These are phyloP conservation scores for Brassica rapa DNA, from an alignment of 345 rosid species.

Conservation along the genomic window DNA sequence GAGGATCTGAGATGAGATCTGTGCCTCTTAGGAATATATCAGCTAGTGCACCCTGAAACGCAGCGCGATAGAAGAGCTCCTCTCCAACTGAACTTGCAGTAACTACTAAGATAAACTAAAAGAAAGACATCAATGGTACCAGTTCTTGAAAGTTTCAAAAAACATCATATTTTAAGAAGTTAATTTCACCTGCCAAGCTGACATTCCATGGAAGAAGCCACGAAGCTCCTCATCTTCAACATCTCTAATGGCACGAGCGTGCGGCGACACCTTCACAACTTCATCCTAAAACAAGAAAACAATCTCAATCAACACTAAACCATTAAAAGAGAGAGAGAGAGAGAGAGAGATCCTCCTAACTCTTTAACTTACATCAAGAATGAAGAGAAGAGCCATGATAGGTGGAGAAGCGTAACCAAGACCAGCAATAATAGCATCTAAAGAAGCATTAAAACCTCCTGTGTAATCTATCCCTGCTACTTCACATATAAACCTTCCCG, in stretches of 20 bases:
- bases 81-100: constrained; percentile 94
- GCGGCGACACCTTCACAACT: constrained; percentile 89
- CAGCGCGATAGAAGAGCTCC: constrained; percentile 94
- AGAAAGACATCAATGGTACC: neutral
- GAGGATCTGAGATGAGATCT: constrained; percentile 58
- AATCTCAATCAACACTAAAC: neutral
- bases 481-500: constrained; percentile 84
- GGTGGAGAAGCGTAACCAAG: constrained; percentile 96
- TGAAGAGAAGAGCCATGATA: constrained; percentile 92
- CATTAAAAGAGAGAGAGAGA: neutral
- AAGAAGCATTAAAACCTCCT: constrained; percentile 76
- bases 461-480: constrained; percentile 72
- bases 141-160: neutral
- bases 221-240: constrained; percentile 98
- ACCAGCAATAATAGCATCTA: constrained; percentile 79
- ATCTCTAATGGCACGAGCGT: constrained; percentile 97
- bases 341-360: too few relatives aligned
- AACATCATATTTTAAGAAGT: neutral
- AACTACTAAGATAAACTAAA: constrained; percentile 79
- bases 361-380: constrained; percentile 68
- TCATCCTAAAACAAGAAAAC: constrained; percentile 60
- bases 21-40: constrained; percentile 36
- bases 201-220: constrained; percentile 94
- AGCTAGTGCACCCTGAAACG: constrained; percentile 83
- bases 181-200: constrained; percentile 83